These are phyloP conservation scores for Lecanicillium sp. DNA, from an alignment of 2,329 filamentous ascomycete genomes.

Conservation along the genomic window DNA sequence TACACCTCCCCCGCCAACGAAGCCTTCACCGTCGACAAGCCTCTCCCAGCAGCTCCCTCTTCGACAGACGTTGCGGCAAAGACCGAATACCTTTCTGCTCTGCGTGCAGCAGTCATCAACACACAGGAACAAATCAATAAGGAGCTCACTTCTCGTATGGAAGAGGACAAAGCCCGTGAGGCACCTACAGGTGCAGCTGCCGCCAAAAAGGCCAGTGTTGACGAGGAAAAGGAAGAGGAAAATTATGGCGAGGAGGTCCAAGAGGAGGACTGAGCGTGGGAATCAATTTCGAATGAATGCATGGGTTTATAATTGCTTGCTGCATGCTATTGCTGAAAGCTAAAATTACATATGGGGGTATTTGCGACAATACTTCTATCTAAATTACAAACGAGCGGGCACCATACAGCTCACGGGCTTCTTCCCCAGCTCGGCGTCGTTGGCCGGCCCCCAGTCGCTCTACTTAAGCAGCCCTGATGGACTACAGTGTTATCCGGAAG, in stretches of 20 bases:
- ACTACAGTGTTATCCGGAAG: constrained; percentile 76
- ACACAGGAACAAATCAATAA: constrained; percentile 62
- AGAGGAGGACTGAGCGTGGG: constrained; percentile 36
- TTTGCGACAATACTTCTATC: constrained; percentile 12
- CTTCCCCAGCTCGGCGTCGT: constrained; percentile 27
- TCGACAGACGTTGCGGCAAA: constrained; percentile 37
- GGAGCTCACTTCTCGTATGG: constrained; percentile 67
- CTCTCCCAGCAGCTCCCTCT: constrained; percentile 25
- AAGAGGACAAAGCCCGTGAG: constrained; percentile 51
- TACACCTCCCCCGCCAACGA: constrained; percentile 46
- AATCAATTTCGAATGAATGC: constrained; percentile 13
- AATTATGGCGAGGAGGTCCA: constrained; percentile 82
- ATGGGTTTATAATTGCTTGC: constrained; percentile 4
- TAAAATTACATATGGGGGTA: constrained; percentile 5
- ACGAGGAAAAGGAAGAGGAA: constrained; percentile 57
- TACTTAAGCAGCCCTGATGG: constrained; percentile 68
- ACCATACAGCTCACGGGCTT: constrained; percentile 17
- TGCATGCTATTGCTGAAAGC: background rate
- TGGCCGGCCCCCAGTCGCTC: constrained; percentile 26
- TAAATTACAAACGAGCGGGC: background rate
- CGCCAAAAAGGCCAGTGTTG: constrained; percentile 20
- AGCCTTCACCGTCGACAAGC: constrained; percentile 34
- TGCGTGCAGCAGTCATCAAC: constrained; percentile 47
- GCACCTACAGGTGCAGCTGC: constrained; percentile 22
- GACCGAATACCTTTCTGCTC: constrained; percentile 47